phyloP scores from a whole-genome alignment of 495 filamentous ascomycete genomes.

The Aspergillus ellipticus region DNA sequence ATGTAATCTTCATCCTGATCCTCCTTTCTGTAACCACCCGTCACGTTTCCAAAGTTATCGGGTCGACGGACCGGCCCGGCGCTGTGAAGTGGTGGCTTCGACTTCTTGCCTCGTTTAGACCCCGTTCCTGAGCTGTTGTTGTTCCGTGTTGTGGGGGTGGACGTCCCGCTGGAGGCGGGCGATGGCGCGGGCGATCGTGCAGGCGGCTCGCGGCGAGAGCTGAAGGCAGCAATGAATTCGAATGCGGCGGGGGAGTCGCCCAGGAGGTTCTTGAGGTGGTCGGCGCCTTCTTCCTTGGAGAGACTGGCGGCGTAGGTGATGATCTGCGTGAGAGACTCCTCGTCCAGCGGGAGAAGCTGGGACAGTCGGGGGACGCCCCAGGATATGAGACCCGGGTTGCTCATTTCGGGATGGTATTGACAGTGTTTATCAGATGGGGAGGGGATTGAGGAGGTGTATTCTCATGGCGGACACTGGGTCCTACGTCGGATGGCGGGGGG shows the following conservation, averaged over 20 bases:
- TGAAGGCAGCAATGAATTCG: slow-evolving; percentile 92
- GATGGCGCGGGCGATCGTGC: slow-evolving; percentile 20
- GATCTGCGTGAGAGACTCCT: slow-evolving; percentile 76
- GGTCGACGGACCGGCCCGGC: slow-evolving; percentile 55
- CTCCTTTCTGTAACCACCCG: slow-evolving; percentile 59
- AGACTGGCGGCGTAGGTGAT: slow-evolving; percentile 72
- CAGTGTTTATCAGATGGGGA: not conserved
- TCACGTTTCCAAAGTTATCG: slow-evolving; percentile 55
- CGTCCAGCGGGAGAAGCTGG: slow-evolving; percentile 75
- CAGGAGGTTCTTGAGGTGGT: slow-evolving; percentile 83
- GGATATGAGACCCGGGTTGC: slow-evolving; percentile 21
- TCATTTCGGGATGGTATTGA: slow-evolving; percentile 11
- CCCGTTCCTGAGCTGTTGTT: slow-evolving; percentile 15
- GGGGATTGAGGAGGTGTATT: not conserved
- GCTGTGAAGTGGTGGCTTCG: slow-evolving; percentile 54
- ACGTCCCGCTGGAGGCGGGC: slow-evolving; percentile 6
- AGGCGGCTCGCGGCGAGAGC: slow-evolving; percentile 58
- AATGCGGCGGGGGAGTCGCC: slow-evolving; percentile 80
- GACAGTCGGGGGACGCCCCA: slow-evolving; percentile 70
- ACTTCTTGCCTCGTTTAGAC: slow-evolving; percentile 51
- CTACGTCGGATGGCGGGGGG: not conserved
- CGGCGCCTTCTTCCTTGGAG: slow-evolving; percentile 68
- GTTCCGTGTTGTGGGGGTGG: slow-evolving; percentile 20
- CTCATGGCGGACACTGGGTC: not conserved
- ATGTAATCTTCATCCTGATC: slow-evolving; percentile 61